Conservation (phyloP, 805 yeast genomes). For the Geotrichum ghanense region DNA sequence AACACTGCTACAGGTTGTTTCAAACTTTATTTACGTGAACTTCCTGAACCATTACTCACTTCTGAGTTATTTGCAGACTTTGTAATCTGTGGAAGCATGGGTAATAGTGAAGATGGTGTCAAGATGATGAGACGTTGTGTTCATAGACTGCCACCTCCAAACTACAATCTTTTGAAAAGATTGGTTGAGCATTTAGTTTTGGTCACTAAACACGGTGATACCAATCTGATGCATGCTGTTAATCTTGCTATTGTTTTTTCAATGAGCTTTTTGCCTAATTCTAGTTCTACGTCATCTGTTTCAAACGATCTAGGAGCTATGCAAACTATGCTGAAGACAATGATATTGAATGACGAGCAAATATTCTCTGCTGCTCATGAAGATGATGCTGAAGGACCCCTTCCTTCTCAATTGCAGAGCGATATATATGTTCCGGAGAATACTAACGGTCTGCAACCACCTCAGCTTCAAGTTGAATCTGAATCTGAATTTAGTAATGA, state of each 20-base stretch:
- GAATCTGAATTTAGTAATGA: background rate
- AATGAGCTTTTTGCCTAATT: constrained; percentile 40
- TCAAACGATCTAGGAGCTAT: constrained; percentile 42
- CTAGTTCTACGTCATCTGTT: constrained; percentile 23
- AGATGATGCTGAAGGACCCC: constrained; percentile 1
- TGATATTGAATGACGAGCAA: constrained; percentile 29
- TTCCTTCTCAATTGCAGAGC: background rate
- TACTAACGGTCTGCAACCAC: background rate
- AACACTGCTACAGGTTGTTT: constrained; percentile 85
- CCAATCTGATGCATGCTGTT: constrained; percentile 78
- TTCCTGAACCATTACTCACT: constrained; percentile 75
- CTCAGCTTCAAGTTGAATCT: background rate
- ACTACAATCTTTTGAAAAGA: constrained; percentile 56
- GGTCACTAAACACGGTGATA: constrained; percentile 53
- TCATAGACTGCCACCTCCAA: constrained; percentile 45
- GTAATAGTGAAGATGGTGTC: constrained; percentile 13
- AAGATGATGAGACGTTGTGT: constrained; percentile 24
- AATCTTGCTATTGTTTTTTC: constrained; percentile 84
- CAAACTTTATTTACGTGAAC: constrained; percentile 70
- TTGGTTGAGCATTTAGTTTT: constrained; percentile 58
- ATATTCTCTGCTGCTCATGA: constrained; percentile 17
- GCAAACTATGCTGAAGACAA: constrained; percentile 39
- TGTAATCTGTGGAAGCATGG: constrained; percentile 22
- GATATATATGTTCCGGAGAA: background rate
- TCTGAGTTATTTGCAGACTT: constrained; percentile 53